Evolutionary conservation across 768 basidiomycete species (phyloP), one percentile per base, ranked within the genome.

Genomic region (Boletus tomentosulus): DNA sequence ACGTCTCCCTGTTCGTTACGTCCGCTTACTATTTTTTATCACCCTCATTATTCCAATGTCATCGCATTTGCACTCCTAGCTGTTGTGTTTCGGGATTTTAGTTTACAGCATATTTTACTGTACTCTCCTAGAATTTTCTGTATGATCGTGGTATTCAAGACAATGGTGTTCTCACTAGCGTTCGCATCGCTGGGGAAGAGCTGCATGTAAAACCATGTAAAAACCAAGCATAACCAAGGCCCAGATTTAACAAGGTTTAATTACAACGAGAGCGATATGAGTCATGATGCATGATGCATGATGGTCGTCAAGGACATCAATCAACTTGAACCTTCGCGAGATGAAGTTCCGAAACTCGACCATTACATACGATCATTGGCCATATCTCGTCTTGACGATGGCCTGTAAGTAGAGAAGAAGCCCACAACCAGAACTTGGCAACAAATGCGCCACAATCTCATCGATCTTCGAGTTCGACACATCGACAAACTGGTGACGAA

Each of bases 31-130:
- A 35, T 51, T 58, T 57, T 53, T 47, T 33, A 58, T 58, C 52
- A 42, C 3, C 27, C 22, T 53, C 56, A 64, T 66, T 57, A 63
- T 53, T 54, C n/a, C 33, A 19, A 27, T 41, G 19, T 52, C 56
- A 43, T 43, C n/a, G 43, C 31, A 51, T 30, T 41, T 51, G 51
- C 44, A 59, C 19, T 47, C 13, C 37, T 47, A 2, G 27, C 13
- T 48, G 22, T 4, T 48, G 27, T 45, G 34, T 50, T 42, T 48
- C 33, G 19, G 12, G 12, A 34, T 30, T 19, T 15, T 34, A 9
- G 34, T 41, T 44, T 27, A 43, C 13, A n/a, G 22, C 47, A 55
- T 61, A 48, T 35, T 30, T 34, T 46, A 61, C 49, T 65, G 61
- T 66, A 64, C 30, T 45, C 50, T 13, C 19, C 24, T 49, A 49